These are phyloP conservation scores for Artomyces pyxidatus DNA, from an alignment of 768 basidiomycete genomes.

Conservation along the genomic window DNA sequence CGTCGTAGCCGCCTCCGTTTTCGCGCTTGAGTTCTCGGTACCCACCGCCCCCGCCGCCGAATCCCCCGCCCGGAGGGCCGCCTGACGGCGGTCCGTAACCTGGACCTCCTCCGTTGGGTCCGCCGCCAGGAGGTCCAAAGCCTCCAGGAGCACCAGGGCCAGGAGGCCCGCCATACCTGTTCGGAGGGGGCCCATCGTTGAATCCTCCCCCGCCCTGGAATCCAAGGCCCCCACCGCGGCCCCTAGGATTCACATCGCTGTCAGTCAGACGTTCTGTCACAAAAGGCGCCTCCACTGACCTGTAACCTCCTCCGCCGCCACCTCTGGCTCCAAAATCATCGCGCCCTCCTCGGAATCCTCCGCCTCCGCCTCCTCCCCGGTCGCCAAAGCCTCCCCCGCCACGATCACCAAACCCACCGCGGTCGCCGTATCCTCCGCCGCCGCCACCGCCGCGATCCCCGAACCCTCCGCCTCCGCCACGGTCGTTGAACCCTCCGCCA, in stretches of 20 bases:
- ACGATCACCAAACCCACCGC: slow-evolving; percentile 36
- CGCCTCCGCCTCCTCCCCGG: slow-evolving; percentile 17
- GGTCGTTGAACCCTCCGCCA: neutral
- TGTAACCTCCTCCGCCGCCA: slow-evolving; percentile 25
- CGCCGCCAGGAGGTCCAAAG: slow-evolving; percentile 9
- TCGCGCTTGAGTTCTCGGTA: slow-evolving; percentile 50
- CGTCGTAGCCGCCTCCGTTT: slow-evolving; percentile 67
- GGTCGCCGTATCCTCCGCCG: no score
- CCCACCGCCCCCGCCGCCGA: slow-evolving; percentile 51
- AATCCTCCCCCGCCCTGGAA: slow-evolving; percentile 3
- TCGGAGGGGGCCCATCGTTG: slow-evolving; percentile 30
- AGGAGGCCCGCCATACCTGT: slow-evolving; percentile 26
- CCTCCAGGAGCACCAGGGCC: slow-evolving; percentile 28
- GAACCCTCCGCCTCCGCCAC: no score
- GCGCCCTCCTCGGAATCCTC: slow-evolving; percentile 23
- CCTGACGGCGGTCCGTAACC: slow-evolving; percentile 8
- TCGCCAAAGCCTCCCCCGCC: slow-evolving; percentile 29
- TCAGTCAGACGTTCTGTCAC: neutral
- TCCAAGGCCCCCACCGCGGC: slow-evolving; percentile 14
- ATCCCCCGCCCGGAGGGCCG: slow-evolving; percentile 1
- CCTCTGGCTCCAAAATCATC: slow-evolving; percentile 18
- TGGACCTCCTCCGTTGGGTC: slow-evolving; percentile 25
- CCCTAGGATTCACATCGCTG: slow-evolving; percentile 1
- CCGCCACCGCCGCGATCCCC: no score
- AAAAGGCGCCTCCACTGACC: slow-evolving; percentile 9